phyloP scores from a whole-genome alignment of 805 yeast species.

The Saccharomycopsis amapae region DNA sequence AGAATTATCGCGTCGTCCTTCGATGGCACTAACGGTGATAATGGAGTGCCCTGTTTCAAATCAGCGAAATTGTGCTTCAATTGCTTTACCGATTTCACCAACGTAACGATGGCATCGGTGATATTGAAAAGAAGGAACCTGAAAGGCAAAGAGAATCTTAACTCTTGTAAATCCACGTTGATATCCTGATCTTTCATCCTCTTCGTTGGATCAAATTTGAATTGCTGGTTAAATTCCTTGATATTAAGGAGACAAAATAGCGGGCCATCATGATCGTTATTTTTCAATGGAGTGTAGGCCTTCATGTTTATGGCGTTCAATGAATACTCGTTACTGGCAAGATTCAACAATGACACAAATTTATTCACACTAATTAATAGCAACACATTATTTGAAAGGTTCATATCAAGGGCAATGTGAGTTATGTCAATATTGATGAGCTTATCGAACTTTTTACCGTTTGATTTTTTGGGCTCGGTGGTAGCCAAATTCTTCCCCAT shows the following conservation, averaged over 20 bases:
- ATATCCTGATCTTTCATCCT: not conserved
- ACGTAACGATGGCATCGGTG: conserved; percentile 42
- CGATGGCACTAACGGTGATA: conserved; percentile 23
- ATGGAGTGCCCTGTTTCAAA: conserved; percentile 25
- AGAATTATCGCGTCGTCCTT: conserved; percentile 28
- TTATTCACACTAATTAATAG: not conserved
- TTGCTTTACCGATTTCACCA: conserved; percentile 42
- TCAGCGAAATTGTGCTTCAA: conserved; percentile 37
- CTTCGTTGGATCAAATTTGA: not conserved
- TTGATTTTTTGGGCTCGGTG: not conserved
- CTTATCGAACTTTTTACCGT: no score
- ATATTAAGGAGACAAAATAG: conserved; percentile 10
- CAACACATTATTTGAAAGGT: conserved; percentile 1
- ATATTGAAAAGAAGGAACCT: conserved; percentile 36
- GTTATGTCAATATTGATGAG: not conserved
- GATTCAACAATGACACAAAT: not conserved
- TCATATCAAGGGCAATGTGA: not conserved
- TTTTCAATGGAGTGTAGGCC: conserved; percentile 4
- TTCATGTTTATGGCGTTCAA: not conserved
- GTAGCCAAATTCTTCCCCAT: no score
- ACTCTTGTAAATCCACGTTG: conserved; percentile 5
- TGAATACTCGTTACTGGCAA: not conserved
- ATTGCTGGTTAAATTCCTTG: not conserved
- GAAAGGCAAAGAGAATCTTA: conserved; percentile 18
- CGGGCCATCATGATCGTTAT: not conserved